Evolutionary conservation across 371 early-diverging fungal genomes (phyloP), one percentile per base, ranked within the genome.

Genomic region (Sporodiniella umbellata): DNA sequence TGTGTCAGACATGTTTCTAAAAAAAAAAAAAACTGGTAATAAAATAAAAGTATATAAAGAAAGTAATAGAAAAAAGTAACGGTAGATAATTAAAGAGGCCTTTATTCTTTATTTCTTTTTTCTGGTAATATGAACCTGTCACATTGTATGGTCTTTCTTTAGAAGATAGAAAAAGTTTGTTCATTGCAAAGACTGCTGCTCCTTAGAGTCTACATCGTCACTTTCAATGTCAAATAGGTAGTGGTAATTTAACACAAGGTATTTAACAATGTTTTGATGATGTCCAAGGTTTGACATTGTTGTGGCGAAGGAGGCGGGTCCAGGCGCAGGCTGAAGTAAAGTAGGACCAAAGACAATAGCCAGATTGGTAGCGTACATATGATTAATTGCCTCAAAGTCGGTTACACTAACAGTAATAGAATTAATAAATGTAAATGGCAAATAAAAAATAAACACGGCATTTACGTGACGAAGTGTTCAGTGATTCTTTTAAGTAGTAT

Each of bases 331-430:
- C 17, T 87, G 86, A 46, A 91, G 60, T 42, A 92, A 62, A 3
- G 86, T 88, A 3, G 92, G 92, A 4, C 92, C 92, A 79, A 92
- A 92, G 42, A 92, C 92, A 56, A 92, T 87, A 3, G 92, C 91
- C 30, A 92, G 71, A 49, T 92, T 92, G 21, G 86, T 85, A 12
- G 89, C 89, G 56, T 90, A 90, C 92, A 92, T 92, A 55, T 92
- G 90, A 55, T 90, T 92, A 53, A 77, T 74, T 33, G 88, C 88
- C 56, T 90, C 88, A 45, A 72, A 89, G 60, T 90, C 91, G 1
- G 91, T 92, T 7, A 92, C 87, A 21, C 86, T 81, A 55, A 40
- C 37, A 50, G 43, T 42, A 40, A 33, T 35, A 35, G 35, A 35
- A 35, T 35, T 35, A 35, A 35, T 35, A 35, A 1, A 35, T 40